Evolutionary conservation across 805 yeast species (phyloP).

Genomic region (Dipodascus albidus): DNA sequence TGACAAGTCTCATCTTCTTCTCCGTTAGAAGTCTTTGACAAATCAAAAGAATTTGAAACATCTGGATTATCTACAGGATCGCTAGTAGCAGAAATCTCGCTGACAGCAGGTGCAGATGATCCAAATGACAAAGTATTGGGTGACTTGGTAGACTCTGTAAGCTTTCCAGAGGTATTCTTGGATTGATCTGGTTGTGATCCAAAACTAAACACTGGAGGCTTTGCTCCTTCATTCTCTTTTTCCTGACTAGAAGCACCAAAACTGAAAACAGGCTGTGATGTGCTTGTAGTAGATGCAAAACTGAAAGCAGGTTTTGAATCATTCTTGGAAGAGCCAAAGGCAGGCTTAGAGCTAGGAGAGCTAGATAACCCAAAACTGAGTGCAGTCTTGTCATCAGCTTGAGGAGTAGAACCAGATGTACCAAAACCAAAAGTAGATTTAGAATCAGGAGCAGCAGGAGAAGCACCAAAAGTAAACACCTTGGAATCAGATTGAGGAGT

Average conservation of each 20-base stretch:
- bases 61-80: neutral
- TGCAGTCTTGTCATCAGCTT: neutral
- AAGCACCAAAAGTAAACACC: too few species aligned
- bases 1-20: constrained; percentile 31
- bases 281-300: constrained; percentile 4
- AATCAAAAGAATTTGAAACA: constrained; percentile 11
- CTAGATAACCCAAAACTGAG: neutral
- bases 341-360: neutral
- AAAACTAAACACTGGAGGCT: constrained; percentile 1
- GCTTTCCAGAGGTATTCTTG: neutral
- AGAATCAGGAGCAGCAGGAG: constrained; percentile 17
- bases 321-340: neutral
- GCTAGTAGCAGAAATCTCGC: neutral
- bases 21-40: constrained; percentile 32
- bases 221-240: neutral
- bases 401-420: neutral
- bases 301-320: neutral
- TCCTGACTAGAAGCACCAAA: neutral
- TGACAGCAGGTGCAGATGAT: neutral
- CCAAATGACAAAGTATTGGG: neutral
- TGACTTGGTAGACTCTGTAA: constrained; percentile 2
- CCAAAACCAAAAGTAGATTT: too few species aligned
- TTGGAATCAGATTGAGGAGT: too few species aligned
- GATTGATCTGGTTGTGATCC: neutral
- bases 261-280: constrained; percentile 1